Conservation (phyloP, 495 filamentous ascomycete genomes). For the Daldinia concentrica region DNA sequence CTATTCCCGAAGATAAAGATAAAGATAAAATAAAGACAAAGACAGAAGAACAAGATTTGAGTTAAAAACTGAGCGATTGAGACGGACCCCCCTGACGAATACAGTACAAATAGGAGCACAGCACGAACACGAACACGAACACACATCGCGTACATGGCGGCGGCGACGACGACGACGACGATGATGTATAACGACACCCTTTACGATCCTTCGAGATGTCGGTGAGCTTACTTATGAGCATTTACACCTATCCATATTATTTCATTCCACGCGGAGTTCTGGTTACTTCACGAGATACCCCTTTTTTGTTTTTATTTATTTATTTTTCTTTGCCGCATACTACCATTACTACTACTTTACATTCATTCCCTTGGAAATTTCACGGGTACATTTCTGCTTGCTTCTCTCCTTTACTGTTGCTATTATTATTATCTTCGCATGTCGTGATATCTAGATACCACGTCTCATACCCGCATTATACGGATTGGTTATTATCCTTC, state of each 20-base stretch:
- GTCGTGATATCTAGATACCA: slow-evolving; percentile 11
- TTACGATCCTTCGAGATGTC: slow-evolving; percentile 13
- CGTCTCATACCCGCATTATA: slow-evolving; percentile 8
- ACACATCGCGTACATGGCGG: neutral
- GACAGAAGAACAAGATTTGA: slow-evolving; percentile 7
- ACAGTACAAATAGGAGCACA: neutral
- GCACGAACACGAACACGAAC: neutral
- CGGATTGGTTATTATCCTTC: slow-evolving; percentile 10
- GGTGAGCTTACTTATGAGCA: slow-evolving; percentile 37
- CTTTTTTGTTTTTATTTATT: slow-evolving; percentile 10
- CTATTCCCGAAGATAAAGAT: slow-evolving; percentile 29
- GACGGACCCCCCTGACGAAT: neutral
- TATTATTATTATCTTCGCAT: neutral
- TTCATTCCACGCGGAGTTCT: slow-evolving; percentile 32
- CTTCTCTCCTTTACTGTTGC: neutral
- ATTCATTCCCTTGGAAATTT: neutral
- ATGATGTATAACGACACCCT: slow-evolving; percentile 16
- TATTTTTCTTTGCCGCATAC: slow-evolving; percentile 13
- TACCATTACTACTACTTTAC: neutral
- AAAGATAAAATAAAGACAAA: slow-evolving; percentile 26
- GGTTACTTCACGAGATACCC: slow-evolving; percentile 50
- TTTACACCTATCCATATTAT: slow-evolving; percentile 25
- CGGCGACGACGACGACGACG: slow-evolving; percentile 12
- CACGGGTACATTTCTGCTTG: slow-evolving; percentile 11
- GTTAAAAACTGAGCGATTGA: neutral